Evolutionary conservation across 163 green algal species (phyloP).

Genomic region (Prototheca wickerhamii): DNA sequence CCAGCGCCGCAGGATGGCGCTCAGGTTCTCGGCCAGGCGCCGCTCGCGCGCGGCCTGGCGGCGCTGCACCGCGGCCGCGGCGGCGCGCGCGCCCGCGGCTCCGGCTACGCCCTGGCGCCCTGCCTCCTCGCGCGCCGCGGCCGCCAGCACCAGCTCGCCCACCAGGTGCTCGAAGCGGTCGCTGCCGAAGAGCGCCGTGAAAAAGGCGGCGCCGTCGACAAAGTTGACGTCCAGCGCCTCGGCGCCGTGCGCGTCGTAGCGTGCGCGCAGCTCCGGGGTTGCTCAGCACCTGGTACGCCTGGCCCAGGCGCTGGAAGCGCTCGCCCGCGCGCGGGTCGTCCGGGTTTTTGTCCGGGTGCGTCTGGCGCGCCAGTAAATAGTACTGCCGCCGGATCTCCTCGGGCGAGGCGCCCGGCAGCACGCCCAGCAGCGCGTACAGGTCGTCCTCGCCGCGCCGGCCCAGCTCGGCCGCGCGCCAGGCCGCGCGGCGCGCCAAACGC

Average conservation of each 20-base stretch:
- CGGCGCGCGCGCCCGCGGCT: not conserved
- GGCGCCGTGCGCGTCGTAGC: slow-evolving; percentile 48
- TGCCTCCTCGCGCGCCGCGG: slow-evolving; percentile 17
- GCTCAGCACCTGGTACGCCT: slow-evolving; percentile 76
- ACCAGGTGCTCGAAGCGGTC: slow-evolving; percentile 77
- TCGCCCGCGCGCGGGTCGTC: slow-evolving; percentile 64
- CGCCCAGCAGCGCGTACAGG: slow-evolving; percentile 69
- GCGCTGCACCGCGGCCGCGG: not conserved
- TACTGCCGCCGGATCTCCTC: slow-evolving; percentile 87
- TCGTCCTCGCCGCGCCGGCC: slow-evolving; percentile 12
- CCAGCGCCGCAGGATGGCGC: slow-evolving; percentile 55
- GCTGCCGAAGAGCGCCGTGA: slow-evolving; percentile 85
- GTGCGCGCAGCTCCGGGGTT: slow-evolving; percentile 40
- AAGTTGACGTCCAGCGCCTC: slow-evolving; percentile 69
- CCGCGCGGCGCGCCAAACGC: slow-evolving; percentile 2
- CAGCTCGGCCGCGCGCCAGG: slow-evolving; percentile 1
- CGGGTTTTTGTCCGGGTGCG: slow-evolving; percentile 92
- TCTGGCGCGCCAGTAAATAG: slow-evolving; percentile 69
- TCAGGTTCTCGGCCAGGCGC: slow-evolving; percentile 62
- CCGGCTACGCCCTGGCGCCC: not conserved
- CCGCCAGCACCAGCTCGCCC: slow-evolving; percentile 57
- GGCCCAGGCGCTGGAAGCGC: slow-evolving; percentile 76
- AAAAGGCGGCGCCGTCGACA: slow-evolving; percentile 79
- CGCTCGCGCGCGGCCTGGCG: slow-evolving; percentile 39
- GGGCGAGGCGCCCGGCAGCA: slow-evolving; percentile 49